Evolutionary conservation across 2,329 filamentous ascomycete genomes (phyloP).

Genomic region (Talaromyces marneffei): DNA sequence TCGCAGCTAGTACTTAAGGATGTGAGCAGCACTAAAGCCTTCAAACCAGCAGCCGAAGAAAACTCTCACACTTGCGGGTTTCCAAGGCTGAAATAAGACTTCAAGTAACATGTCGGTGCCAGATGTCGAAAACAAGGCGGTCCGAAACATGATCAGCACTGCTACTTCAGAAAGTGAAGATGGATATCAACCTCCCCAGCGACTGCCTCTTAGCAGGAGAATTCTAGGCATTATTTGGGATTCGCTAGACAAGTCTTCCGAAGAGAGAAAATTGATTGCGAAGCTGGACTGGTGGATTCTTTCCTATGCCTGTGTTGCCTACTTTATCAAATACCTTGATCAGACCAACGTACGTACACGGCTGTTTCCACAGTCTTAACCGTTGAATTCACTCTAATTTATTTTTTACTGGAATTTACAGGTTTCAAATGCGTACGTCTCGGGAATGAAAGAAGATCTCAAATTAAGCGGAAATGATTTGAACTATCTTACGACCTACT

Average conservation of each 20-base stretch:
- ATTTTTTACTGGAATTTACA: constrained; percentile 20
- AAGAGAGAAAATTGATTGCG: constrained; percentile 42
- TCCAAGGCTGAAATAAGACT: background rate
- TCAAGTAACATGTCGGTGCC: background rate
- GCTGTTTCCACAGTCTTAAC: background rate
- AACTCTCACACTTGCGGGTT: background rate
- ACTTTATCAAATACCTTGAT: constrained; percentile 31
- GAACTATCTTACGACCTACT: constrained; percentile 23
- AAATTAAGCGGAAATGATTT: constrained; percentile 27
- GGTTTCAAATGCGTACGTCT: constrained; percentile 44
- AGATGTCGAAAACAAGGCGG: background rate
- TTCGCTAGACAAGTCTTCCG: background rate
- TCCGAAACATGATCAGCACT: background rate
- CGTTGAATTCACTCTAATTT: no score
- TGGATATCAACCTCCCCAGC: background rate
- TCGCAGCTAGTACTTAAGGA: background rate
- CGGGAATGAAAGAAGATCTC: constrained; percentile 31
- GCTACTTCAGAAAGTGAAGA: background rate
- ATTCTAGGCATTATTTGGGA: constrained; percentile 5
- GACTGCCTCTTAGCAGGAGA: background rate
- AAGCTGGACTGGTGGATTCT: constrained; percentile 50
- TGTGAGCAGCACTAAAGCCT: background rate
- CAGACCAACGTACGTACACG: constrained; percentile 14
- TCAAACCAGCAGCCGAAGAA: background rate
- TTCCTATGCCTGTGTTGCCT: constrained; percentile 42